Conservation (phyloP, 2,329 filamentous ascomycete species). For the Ascochyta pisi region DNA sequence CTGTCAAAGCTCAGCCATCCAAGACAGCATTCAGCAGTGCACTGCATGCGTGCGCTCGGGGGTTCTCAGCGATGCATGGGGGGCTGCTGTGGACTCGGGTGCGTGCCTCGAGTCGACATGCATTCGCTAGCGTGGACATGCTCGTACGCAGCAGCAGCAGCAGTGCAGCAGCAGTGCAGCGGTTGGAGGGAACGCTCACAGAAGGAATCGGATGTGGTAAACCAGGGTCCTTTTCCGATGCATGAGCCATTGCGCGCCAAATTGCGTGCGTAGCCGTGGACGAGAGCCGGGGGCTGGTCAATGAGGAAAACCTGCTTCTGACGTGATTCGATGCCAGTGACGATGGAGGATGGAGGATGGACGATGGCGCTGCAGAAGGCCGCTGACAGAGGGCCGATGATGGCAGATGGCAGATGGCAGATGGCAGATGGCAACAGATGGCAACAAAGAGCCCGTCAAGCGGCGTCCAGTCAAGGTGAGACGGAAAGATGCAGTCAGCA, state of each 20-base stretch:
- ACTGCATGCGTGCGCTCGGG: conserved; percentile 9
- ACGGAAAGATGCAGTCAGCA: conserved; percentile 5
- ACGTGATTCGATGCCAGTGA: conserved; percentile 5
- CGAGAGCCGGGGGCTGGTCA: not conserved
- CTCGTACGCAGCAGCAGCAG: conserved; percentile 6
- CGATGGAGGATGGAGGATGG: conserved; percentile 1
- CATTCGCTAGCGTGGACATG: conserved; percentile 5
- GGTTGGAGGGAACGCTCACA: conserved; percentile 5
- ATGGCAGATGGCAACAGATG: not conserved
- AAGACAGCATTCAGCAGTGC: conserved; percentile 2
- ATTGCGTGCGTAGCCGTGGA: conserved; percentile 12
- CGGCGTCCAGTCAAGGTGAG: not conserved
- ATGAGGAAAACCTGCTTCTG: conserved; percentile 16
- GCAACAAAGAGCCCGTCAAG: conserved; percentile 8
- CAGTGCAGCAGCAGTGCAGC: conserved; percentile 4
- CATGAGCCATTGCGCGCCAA: conserved; percentile 16
- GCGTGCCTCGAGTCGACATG: conserved; percentile 3
- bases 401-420: not conserved
- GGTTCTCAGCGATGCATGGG: conserved; percentile 8
- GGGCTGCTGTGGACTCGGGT: not conserved
- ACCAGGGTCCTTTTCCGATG: conserved; percentile 17
- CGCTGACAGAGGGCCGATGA: conserved; percentile 1
- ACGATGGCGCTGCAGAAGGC: conserved; percentile 3
- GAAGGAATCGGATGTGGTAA: conserved; percentile 3
- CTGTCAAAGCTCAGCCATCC: conserved; percentile 6